Evolutionary conservation across 192 early-diverging fungal genomes (phyloP), one percentile per base, ranked within the genome.

Genomic region (Coemansia sp.): DNA sequence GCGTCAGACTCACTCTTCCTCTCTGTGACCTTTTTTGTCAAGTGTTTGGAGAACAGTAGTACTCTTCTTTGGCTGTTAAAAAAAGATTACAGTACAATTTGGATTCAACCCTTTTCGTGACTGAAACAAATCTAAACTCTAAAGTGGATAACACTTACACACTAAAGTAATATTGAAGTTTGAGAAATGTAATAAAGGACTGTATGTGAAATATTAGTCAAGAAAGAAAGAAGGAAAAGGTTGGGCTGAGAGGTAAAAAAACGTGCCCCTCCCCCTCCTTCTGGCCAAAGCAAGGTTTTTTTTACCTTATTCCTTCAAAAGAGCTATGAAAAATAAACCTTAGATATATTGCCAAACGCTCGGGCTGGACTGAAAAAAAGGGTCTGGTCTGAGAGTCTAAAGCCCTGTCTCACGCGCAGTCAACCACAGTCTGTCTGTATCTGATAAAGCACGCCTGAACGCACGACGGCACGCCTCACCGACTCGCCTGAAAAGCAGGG

Each of bases 401-500:
- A 60, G 58, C 19, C 25, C 18, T 47, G 22, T 49, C 59, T 49
- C 27, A 51, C 55, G 48, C 56, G 49, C 54, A 66, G 56, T 66
- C 56, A 54, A 59, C 51, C 25, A 49, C 50, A 60, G 59, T 4
- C 59, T 49, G 25, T 27, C 59, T 50, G 23, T 50, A 50, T 50
- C 59, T n/a, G 56, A 28, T 23, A 49, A 48, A 60, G 58, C 10
- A 24, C 44, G 58, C 24, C 18, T 48, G 41, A 60, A 41, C 30
- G 24, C 28, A 54, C 28, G 25, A n/a, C 26, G 23, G 44, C 58
- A 60, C 12, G 58, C 58, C 58, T 41, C 58, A 60, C 38, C 14
- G 38, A 44, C 38, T 44, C 38, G 38, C 12, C 38, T 44, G 38
- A 44, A 44, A 44, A 44, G 38, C 38, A 14, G 38, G 38, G 38